Evolutionary conservation across 2,329 filamentous ascomycete genomes (phyloP), one percentile per base, ranked within the genome.

Genomic region (Fusarium mundagurra): DNA sequence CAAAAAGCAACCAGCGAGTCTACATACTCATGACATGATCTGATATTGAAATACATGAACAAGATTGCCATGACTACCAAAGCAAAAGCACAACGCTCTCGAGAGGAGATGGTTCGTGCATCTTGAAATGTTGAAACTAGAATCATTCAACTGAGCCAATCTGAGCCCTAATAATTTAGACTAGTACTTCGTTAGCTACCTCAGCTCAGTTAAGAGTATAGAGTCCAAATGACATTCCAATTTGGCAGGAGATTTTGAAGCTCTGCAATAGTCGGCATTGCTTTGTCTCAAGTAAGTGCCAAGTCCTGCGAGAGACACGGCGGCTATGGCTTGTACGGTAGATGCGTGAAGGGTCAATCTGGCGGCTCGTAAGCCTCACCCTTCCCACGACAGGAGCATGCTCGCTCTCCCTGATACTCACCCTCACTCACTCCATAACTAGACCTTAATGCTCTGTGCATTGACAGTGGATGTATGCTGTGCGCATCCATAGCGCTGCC

Each of bases 11-110:
- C 29, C 38, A 51, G 9, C 33, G 33, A 39, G 39, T 44, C 62
- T 50, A 27, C n/a, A 36, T 34, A 41, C n/a, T n/a, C n/a, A n/a
- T 59, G 68, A 70, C 34, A 51, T 73, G 71, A 70, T 44, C 44
- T 39, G 50, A 61, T 70, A 47, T 45, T 57, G 41, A 47, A 31
- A 61, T n/a, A 55, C 22, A n/a, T 57, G n/a, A 47, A 59, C n/a
- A 27, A 34, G n/a, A 45, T 34, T 41, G 27, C 11, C 60, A 24
- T 55, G 34, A 34, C 63, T 41, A 39, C 34, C 20, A 47, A 41
- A 39, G 34, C 43, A 50, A 43, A 50, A 44, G 29, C 27, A 39
- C 47, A 45, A 54, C 34, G 41, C 33, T n/a, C 24, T 36, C n/a
- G n/a, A 36, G 55, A 36, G 50, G 24, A 36, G 18, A 20, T 38